Evolutionary conservation across 2,329 filamentous ascomycete species (phyloP), one percentile per base, ranked within the genome.

Genomic region (Bisporella sp.): DNA sequence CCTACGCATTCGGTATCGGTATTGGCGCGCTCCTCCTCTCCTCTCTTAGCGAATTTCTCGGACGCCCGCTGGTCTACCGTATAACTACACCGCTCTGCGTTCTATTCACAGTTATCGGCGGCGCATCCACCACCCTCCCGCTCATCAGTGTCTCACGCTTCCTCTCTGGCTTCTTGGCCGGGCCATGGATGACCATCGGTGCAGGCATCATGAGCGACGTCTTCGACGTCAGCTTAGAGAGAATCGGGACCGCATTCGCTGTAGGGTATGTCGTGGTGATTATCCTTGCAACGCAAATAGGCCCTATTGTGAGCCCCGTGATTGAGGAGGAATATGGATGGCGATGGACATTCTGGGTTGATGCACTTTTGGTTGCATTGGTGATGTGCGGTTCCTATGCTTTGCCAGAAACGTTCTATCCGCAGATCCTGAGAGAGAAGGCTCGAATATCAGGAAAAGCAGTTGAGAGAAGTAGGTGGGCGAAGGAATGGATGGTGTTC

Each of bases 341-440:
- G 53, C 41, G 53, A 32, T 55, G 51, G 53, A 50, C 48, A 31
- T 51, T 55, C 12, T 51, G 46, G 45, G 13, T 53, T 9, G 39
- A 41, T 8, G 45, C 43, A 13, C 49, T 54, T 13, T 35, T 55
- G 42, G 31, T 54, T 6, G 48, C 45, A 7, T 45, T 13, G 29
- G 41, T 47, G 28, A 40, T 35, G 1, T 35, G 47, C 5, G 32
- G 45, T 1, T 32, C 46, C n/a, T 56, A 45, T 43, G n/a, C 44
- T 7, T n/a, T 54, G 8, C 54, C 54, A 2, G 54, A 56, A n/a
- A 56, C 54, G 11, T 52, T 51, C 8, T 28, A 32, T 29, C 54
- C 51, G 2, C 33, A 52, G 41, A 47, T 54, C 31, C 6, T 45
- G 11, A 40, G 50, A 13, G 37, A 43, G 2, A 44, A 41, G 7